Percentiles rank a stretch among this genome's conserved stretches.
Evolutionary conservation across 2,329 filamentous ascomycete species (phyloP).

Genomic region (Cadophora luteo-olivacea): DNA sequence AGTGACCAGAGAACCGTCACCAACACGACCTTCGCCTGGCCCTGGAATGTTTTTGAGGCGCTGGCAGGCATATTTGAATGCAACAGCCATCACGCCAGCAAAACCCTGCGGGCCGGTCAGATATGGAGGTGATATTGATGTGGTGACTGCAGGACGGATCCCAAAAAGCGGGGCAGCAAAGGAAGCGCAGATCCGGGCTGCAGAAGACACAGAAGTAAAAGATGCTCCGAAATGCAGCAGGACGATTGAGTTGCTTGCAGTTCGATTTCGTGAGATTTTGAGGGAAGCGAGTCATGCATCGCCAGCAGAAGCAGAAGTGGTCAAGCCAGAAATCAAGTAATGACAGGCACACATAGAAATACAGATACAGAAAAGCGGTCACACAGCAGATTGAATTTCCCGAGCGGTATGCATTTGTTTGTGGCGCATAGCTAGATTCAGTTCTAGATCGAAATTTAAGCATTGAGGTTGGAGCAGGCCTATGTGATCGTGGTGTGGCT

Average conservation of each 20-base stretch:
- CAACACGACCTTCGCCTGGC: constrained; percentile 47
- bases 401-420: neutral
- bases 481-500: neutral
- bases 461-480: neutral
- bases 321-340: neutral
- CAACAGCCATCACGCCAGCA: constrained; percentile 70
- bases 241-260: constrained; percentile 14
- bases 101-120: constrained; percentile 9
- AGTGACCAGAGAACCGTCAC: constrained; percentile 45
- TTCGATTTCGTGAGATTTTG: constrained; percentile 15
- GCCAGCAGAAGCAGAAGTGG: neutral
- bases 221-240: constrained; percentile 16
- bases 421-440: neutral
- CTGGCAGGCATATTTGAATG: constrained; percentile 75
- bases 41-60: constrained; percentile 75
- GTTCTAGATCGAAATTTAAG: neutral
- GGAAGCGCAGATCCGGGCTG: constrained; percentile 7
- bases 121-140: constrained; percentile 17
- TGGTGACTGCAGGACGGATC: constrained; percentile 8
- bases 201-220: constrained; percentile 9
- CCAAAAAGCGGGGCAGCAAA: constrained; percentile 9
- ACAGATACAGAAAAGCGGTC: neutral
- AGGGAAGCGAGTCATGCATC: constrained; percentile 13
- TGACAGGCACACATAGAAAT: neutral
- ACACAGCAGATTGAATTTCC: too few species aligned